Evolutionary conservation across 441 rosid species (phyloP), one percentile per base, ranked within the genome.

Genomic region (Pelargonium citronellum): DNA sequence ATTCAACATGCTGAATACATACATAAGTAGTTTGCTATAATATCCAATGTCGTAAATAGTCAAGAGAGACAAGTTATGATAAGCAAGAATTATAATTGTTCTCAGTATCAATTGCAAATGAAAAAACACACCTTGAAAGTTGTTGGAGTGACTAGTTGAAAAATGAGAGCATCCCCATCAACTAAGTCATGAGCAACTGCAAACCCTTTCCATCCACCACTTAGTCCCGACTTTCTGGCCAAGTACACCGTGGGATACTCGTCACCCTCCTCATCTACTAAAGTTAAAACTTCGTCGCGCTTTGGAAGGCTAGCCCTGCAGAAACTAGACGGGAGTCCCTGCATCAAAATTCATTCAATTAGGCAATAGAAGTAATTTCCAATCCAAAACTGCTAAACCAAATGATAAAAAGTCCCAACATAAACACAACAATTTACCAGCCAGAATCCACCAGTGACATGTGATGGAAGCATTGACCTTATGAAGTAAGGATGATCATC

Each of bases 171-270:
- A 62, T 90, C 96, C 11, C 93, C 96, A 79, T 87, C 86, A 12
- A 70, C 85, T 79, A 90, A 80, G 34, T 80, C 77, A 74, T 90
- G 94, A 74, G 89, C 84, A 66, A 84, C 79, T 0, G 93, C 82
- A 68, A 90, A 87, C 8, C 89, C 89, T 82, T 79, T 82, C 94
- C 96, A 88, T 66, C 93, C 96, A 73, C 91, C 96, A 57, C 91
- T 87, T 9, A 90, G 89, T 80, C 93, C 91, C 0, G 79, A 78
- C 71, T 77, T 84, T 68, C 80, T 73, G 1, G 86, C 82, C 71
- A 86, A 72, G 77, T 87, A 84, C 71, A 84, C 64, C 0, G 89
- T 82, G 10, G 76, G 85, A 78, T 71, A 77, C 75, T 82, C 87
- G 9, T 79, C 71, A 0, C 81, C 90, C 15, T 83, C 83, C 75